Conservation (phyloP, 1,284 basidiomycete species). For the Cutaneotrichosporon sp. region DNA sequence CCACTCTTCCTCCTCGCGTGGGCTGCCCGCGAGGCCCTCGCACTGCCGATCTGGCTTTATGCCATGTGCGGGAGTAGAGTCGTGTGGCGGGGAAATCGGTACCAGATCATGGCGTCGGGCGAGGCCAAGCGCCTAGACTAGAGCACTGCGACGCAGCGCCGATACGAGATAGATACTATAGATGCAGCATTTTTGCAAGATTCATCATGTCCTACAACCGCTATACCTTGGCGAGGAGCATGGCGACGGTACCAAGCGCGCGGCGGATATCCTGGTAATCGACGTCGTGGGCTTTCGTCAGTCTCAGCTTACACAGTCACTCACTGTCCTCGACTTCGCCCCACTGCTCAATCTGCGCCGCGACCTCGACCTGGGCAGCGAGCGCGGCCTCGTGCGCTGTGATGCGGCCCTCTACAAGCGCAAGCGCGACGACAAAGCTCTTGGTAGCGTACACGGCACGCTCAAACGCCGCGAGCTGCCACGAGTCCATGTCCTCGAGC, state of each 20-base stretch:
- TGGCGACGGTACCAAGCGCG: conserved; percentile 74
- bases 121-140: conserved; percentile 12
- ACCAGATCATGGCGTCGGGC: conserved; percentile 41
- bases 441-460: conserved; percentile 85
- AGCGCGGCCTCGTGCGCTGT: conserved; percentile 77
- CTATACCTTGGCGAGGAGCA: conserved; percentile 48
- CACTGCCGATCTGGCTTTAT: conserved; percentile 76
- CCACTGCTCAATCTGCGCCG: conserved; percentile 92
- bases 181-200: too few species aligned
- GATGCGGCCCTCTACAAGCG: conserved; percentile 68
- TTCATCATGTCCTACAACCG: background rate
- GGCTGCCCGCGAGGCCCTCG: conserved; percentile 66
- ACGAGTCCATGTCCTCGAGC: conserved; percentile 63
- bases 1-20: conserved; percentile 65
- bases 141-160: too few species aligned
- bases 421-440: conserved; percentile 82
- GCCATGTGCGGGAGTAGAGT: conserved; percentile 75
- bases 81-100: conserved; percentile 65
- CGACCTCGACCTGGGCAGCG: conserved; percentile 83
- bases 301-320: conserved; percentile 41
- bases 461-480: conserved; percentile 90
- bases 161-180: too few species aligned
- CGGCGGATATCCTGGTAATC: conserved; percentile 90
- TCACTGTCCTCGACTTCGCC: conserved; percentile 97
- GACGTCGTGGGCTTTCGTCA: conserved; percentile 76